These are phyloP conservation scores for Plectranthus barbatus DNA, from an alignment of 257 asterid genomes.

Conservation along the genomic window DNA sequence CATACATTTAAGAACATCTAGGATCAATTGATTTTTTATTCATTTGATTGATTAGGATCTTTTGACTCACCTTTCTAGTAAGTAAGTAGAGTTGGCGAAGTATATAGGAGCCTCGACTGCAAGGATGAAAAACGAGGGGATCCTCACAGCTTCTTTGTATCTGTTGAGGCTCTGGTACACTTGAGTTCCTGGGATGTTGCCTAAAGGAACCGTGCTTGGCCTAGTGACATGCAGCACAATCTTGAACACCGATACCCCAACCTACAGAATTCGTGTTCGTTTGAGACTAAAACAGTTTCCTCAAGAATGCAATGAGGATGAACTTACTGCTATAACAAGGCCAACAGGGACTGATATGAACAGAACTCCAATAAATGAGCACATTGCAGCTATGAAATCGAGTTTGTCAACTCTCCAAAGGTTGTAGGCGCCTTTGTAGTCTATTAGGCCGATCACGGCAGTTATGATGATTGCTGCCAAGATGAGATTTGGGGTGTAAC, in stretches of 20 bases:
- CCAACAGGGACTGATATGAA: slow-evolving; percentile 93
- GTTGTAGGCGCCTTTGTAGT: slow-evolving; percentile 55
- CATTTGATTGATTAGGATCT: no score
- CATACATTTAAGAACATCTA: no score
- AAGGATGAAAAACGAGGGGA: slow-evolving; percentile 68
- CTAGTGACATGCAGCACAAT: slow-evolving; percentile 80
- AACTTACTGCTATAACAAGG: slow-evolving; percentile 78
- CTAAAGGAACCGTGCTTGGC: slow-evolving; percentile 63
- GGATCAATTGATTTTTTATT: no score
- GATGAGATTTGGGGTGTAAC: slow-evolving; percentile 74
- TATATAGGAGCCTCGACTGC: slow-evolving; percentile 83
- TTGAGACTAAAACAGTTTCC: not conserved
- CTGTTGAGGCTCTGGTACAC: slow-evolving; percentile 59
- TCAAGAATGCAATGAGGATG: not conserved
- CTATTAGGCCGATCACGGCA: slow-evolving; percentile 83
- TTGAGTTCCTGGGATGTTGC: slow-evolving; percentile 75
- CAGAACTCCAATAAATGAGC: slow-evolving; percentile 83
- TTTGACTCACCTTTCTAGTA: slow-evolving; percentile 65
- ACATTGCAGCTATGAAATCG: slow-evolving; percentile 68
- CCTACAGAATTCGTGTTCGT: no score
- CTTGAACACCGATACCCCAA: slow-evolving; percentile 57
- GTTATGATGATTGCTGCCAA: slow-evolving; percentile 81
- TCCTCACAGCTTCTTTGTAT: slow-evolving; percentile 57
- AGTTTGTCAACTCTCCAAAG: slow-evolving; percentile 94
- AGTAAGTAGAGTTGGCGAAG: slow-evolving; percentile 79